A percentile compares a stretch with the other conserved stretches of the same genome.
These are phyloP conservation scores for Nothophaeocryptopus gaeumannii DNA, from an alignment of 2,329 filamentous ascomycete genomes.

Conservation along the genomic window DNA sequence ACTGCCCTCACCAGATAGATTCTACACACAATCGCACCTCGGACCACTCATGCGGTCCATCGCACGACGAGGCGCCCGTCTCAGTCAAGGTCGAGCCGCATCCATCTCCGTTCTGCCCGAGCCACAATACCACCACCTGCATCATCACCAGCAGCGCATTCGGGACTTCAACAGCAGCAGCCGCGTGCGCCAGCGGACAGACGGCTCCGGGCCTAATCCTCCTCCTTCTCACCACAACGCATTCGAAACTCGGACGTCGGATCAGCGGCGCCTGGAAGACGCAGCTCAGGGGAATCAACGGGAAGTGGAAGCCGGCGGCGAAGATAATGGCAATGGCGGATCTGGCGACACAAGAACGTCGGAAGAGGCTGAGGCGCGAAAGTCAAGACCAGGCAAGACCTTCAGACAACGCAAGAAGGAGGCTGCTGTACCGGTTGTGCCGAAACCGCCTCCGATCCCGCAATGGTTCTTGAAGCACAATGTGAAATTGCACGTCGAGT, in stretches of 20 bases:
- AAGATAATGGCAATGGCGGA: not conserved
- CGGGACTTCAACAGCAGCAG: slow-evolving; percentile 24
- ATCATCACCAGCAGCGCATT: slow-evolving; percentile 11
- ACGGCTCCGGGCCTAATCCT: slow-evolving; percentile 21
- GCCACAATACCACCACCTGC: not conserved
- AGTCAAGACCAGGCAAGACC: slow-evolving; percentile 19
- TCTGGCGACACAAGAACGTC: slow-evolving; percentile 1
- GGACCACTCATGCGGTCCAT: slow-evolving; percentile 28
- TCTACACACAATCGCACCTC: too few species aligned
- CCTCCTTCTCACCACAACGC: slow-evolving; percentile 20
- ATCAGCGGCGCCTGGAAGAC: slow-evolving; percentile 19
- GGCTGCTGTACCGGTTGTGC: slow-evolving; percentile 17
- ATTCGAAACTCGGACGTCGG: slow-evolving; percentile 22
- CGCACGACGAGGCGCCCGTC: slow-evolving; percentile 33
- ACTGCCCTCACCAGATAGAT: too few species aligned
- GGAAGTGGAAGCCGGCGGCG: slow-evolving; percentile 5
- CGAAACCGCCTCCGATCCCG: slow-evolving; percentile 35
- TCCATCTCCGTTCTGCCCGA: slow-evolving; percentile 15
- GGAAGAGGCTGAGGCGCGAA: slow-evolving; percentile 12
- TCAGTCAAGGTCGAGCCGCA: slow-evolving; percentile 23
- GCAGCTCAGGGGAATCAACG: slow-evolving; percentile 9
- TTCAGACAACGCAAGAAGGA: slow-evolving; percentile 20
- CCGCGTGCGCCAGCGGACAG: slow-evolving; percentile 17
- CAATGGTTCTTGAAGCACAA: slow-evolving; percentile 39
- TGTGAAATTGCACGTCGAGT: slow-evolving; percentile 29